Evolutionary conservation across 2,329 filamentous ascomycete genomes (phyloP), one percentile per base, ranked within the genome.

Genomic region (Penicillium psychrosexuale): DNA sequence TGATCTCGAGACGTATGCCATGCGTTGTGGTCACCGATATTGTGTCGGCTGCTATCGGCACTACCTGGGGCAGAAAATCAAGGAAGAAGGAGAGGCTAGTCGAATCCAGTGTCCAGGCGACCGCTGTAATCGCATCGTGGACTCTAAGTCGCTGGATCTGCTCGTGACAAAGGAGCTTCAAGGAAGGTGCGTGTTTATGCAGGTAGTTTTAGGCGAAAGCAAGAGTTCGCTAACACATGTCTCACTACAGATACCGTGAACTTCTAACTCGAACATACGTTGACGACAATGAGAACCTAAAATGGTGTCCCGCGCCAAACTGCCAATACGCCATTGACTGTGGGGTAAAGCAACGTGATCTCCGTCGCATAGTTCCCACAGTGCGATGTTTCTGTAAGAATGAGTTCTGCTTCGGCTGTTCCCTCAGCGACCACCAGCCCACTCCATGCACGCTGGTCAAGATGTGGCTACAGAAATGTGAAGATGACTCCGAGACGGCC

Each of bases 281-380:
- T 57, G 94, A 99, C 73, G 93, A 99, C 74, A 96, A 91, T 75
- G 92, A 96, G 54, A 88, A 88, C 53, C 84, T 97, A 57, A 96
- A 96, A 72, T 99, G 94, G 94, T 99, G 94, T 72, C 94, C 94
- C 0, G 93, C 93, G 1, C 94, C 94, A n/a, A 93, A 99, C 72
- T 99, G 94, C 74, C 84, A 89, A 66, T 97, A 94, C 68, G 94
- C 93, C 12, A 79, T 99, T 44, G 90, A 97, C 68, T 99, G 94
- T 66, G 79, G 78, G 0, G 83, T 97, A 56, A 96, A 96, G 77
- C 88, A 89, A 76, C 91, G 91, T 69, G 91, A 97, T 54, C 80
- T 99, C 19, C 83, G 85, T 63, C 87, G 83, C 63, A 83, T 96
- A 27, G 94, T 99, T 0, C 94, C 94, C 0, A 96, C 92, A 0